A percentile compares a stretch with the other conserved stretches of the same genome.
Conservation (phyloP, 805 yeast genomes). For the Isabelozyma heimii region DNA sequence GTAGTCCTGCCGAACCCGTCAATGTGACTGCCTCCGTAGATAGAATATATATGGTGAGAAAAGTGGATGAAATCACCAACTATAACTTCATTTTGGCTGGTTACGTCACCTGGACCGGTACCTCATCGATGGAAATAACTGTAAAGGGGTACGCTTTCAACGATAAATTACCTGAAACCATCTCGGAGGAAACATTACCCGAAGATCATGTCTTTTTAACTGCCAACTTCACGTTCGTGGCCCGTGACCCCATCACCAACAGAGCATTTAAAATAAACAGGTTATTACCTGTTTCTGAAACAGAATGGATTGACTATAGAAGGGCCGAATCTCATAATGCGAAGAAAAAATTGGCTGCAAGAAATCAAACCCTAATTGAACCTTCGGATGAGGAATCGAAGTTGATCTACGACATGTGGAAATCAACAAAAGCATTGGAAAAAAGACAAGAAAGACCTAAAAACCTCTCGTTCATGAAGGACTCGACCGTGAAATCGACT, state of each 20-base stretch:
- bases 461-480: slow-evolving; percentile 63
- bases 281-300: slow-evolving; percentile 69
- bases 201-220: slow-evolving; percentile 73
- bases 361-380: slow-evolving; percentile 55
- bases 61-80: slow-evolving; percentile 72
- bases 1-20: slow-evolving; percentile 94
- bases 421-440: slow-evolving; percentile 33
- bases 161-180: slow-evolving; percentile 48
- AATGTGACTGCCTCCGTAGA: slow-evolving; percentile 96
- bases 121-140: slow-evolving; percentile 92
- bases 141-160: slow-evolving; percentile 83
- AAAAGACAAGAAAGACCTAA: slow-evolving; percentile 38
- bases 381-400: slow-evolving; percentile 70
- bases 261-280: slow-evolving; percentile 83
- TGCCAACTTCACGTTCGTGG: slow-evolving; percentile 93
- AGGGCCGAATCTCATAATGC: slow-evolving; percentile 89
- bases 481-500: slow-evolving; percentile 70
- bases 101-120: slow-evolving; percentile 91
- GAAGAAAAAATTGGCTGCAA: slow-evolving; percentile 76
- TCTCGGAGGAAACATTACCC: slow-evolving; percentile 57
- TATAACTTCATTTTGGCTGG: slow-evolving; percentile 84
- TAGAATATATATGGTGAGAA: slow-evolving; percentile 80
- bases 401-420: slow-evolving; percentile 77
- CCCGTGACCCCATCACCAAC: slow-evolving; percentile 91
- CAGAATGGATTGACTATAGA: slow-evolving; percentile 79